These are phyloP conservation scores for Hymenoscyphus salicellus DNA, from an alignment of 2,329 filamentous ascomycete species.

Conservation along the genomic window DNA sequence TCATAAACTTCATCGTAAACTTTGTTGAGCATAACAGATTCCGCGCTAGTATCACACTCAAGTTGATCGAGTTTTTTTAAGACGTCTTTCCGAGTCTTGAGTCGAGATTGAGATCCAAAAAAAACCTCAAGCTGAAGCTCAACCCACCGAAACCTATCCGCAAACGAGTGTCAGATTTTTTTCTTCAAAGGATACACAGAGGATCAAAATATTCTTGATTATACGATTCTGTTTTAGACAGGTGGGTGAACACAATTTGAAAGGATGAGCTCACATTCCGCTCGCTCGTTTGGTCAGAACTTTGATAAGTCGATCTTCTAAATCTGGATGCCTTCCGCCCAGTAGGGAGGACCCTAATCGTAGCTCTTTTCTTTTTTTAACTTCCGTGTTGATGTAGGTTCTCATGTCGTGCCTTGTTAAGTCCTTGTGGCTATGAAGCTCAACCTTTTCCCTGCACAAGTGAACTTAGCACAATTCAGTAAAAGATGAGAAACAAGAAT, in stretches of 20 bases:
- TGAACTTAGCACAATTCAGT: too few species aligned
- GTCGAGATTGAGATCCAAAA: not conserved
- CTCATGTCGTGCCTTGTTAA: not conserved
- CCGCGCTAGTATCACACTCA: not conserved
- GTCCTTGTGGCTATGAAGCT: not conserved
- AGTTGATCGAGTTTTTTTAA: not conserved
- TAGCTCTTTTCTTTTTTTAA: not conserved
- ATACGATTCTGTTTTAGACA: too few species aligned
- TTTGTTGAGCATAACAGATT: not conserved
- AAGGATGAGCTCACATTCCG: not conserved
- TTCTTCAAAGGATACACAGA: too few species aligned
- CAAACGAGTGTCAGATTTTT: not conserved
- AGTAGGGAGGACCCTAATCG: not conserved
- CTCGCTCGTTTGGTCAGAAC: not conserved
- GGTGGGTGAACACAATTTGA: too few species aligned
- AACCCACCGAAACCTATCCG: not conserved
- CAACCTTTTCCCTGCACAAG: not conserved
- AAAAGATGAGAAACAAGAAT: too few species aligned
- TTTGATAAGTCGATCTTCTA: not conserved
- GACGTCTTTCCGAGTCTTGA: not conserved
- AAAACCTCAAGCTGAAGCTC: slow-evolving; percentile 3
- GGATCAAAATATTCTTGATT: too few species aligned
- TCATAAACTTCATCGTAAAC: not conserved
- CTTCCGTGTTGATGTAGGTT: not conserved
- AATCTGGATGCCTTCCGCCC: not conserved